A percentile compares a stretch with the other conserved stretches of the same genome.
These are phyloP conservation scores for Picea engelmannii DNA, from an alignment of 83 land plant species.

Conservation along the genomic window DNA sequence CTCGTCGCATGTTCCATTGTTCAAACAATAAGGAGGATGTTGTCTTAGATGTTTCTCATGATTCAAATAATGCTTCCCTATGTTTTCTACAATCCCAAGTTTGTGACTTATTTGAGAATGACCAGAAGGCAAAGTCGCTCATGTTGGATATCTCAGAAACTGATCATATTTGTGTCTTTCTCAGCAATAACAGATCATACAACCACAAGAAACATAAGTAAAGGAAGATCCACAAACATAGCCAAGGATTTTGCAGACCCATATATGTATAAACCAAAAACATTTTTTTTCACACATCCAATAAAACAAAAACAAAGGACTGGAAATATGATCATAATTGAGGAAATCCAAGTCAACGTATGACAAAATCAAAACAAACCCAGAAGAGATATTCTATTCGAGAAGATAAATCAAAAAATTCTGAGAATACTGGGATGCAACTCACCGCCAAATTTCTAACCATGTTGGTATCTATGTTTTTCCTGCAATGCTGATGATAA, in stretches of 20 bases:
- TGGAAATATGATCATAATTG: not conserved
- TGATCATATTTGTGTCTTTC: too few species aligned
- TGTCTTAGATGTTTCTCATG: not conserved
- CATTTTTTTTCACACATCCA: not conserved
- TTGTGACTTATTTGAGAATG: not conserved
- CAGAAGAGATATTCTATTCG: not conserved
- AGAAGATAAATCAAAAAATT: not conserved
- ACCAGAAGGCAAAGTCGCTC: too few species aligned
- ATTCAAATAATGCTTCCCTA: not conserved
- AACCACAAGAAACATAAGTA: not conserved
- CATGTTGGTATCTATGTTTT: not conserved
- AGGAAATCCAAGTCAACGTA: not conserved
- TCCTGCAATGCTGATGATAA: slow-evolving; percentile 3
- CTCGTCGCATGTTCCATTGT: not conserved
- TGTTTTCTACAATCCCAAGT: not conserved
- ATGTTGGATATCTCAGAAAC: too few species aligned
- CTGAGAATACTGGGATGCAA: not conserved
- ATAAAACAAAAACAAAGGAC: not conserved
- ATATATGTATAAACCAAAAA: not conserved
- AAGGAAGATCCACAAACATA: not conserved
- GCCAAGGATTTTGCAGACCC: not conserved
- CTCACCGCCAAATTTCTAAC: not conserved
- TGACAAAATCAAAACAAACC: not conserved
- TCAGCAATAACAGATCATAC: not conserved
- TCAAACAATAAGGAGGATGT: not conserved